A percentile compares a stretch with the other conserved stretches of the same genome.
Conservation (phyloP, 2,329 filamentous ascomycete species). For the Ceratocystis colombiana region DNA sequence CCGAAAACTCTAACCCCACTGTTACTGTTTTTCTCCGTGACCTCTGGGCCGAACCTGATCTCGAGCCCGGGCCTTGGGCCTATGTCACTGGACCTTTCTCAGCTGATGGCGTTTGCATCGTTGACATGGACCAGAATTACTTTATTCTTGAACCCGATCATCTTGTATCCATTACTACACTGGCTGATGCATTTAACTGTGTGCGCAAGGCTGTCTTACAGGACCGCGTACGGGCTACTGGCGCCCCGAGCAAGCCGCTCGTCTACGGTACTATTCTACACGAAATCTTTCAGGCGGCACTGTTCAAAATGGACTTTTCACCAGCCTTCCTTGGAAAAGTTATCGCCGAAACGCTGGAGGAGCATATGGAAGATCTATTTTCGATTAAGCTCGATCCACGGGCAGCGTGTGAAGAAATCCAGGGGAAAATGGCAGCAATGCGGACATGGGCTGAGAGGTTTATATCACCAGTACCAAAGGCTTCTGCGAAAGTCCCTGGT, state of each 20-base stretch:
- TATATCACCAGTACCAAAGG: slow-evolving; percentile 57
- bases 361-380: slow-evolving; percentile 81
- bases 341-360: slow-evolving; percentile 59
- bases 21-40: slow-evolving; percentile 68
- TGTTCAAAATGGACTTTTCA: slow-evolving; percentile 76
- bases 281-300: slow-evolving; percentile 85
- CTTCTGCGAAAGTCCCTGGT: slow-evolving; percentile 65
- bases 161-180: slow-evolving; percentile 84
- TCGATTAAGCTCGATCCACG: slow-evolving; percentile 66
- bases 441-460: slow-evolving; percentile 77
- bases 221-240: slow-evolving; percentile 86
- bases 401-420: slow-evolving; percentile 67
- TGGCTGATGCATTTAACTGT: slow-evolving; percentile 93
- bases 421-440: slow-evolving; percentile 72
- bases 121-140: slow-evolving; percentile 74
- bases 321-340: slow-evolving; percentile 52
- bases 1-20: slow-evolving; percentile 57
- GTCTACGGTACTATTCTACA: slow-evolving; percentile 91
- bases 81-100: slow-evolving; percentile 73
- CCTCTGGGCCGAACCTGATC: slow-evolving; percentile 76
- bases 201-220: slow-evolving; percentile 84
- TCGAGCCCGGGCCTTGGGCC: slow-evolving; percentile 63
- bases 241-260: slow-evolving; percentile 65
- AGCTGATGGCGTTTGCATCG: slow-evolving; percentile 60
- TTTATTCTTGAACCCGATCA: slow-evolving; percentile 91